A percentile compares a stretch with the other conserved stretches of the same genome.
Evolutionary conservation across 1,284 basidiomycete species (phyloP).

Genomic region (Farysia itapuensis): DNA sequence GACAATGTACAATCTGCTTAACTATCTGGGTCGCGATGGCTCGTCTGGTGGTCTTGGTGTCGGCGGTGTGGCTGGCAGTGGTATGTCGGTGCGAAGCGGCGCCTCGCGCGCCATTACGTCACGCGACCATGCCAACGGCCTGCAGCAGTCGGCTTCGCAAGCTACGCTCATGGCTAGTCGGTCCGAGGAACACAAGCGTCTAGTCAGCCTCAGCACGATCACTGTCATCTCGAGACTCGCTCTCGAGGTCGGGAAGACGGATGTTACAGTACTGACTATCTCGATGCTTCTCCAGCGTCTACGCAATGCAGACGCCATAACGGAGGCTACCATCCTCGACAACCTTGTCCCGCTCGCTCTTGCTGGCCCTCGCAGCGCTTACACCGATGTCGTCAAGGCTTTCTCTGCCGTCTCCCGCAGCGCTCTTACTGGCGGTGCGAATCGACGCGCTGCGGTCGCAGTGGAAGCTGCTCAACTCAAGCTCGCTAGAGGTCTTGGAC

Average conservation of each 20-base stretch:
- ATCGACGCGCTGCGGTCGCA: slow-evolving; percentile 53
- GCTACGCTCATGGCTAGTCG: slow-evolving; percentile 38
- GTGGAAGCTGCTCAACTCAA: slow-evolving; percentile 47
- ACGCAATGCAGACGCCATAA: slow-evolving; percentile 76
- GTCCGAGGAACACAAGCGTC: slow-evolving; percentile 79
- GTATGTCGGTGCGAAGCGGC: slow-evolving; percentile 64
- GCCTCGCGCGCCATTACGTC: slow-evolving; percentile 51
- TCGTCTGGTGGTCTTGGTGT: slow-evolving; percentile 61
- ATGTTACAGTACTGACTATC: slow-evolving; percentile 62
- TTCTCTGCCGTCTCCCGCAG: slow-evolving; percentile 84
- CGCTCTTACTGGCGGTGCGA: slow-evolving; percentile 61
- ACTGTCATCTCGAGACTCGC: slow-evolving; percentile 52
- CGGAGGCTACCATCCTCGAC: slow-evolving; percentile 86
- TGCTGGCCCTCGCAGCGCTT: slow-evolving; percentile 73
- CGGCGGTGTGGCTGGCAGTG: slow-evolving; percentile 62
- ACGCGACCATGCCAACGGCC: slow-evolving; percentile 25
- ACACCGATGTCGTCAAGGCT: slow-evolving; percentile 79
- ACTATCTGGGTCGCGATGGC: slow-evolving; percentile 78
- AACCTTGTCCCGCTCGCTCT: slow-evolving; percentile 88
- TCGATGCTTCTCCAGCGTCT: slow-evolving; percentile 91
- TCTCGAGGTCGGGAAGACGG: slow-evolving; percentile 43
- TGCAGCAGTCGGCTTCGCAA: slow-evolving; percentile 28
- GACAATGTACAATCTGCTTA: slow-evolving; percentile 91
- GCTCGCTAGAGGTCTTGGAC: slow-evolving; percentile 39
- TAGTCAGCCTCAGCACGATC: slow-evolving; percentile 86